Evolutionary conservation across 140 eudicot genomes (phyloP).

Genomic region (Erigeron philadelphicus): DNA sequence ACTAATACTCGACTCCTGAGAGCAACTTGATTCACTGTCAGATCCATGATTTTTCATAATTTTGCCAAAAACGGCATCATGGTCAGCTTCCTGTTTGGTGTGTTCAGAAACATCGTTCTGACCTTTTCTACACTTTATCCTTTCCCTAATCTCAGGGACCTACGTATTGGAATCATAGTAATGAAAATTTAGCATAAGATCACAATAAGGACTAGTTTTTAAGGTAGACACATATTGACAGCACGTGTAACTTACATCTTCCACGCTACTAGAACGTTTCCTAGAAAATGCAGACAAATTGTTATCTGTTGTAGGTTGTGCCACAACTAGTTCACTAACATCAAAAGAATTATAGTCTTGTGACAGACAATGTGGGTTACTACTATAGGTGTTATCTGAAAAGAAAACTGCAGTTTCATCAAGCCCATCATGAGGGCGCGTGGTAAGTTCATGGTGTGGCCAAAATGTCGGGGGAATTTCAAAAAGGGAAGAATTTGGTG

Average conservation of each 20-base stretch:
- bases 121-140: constrained; percentile 37
- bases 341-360: constrained; percentile 26
- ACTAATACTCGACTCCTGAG: constrained; percentile 28
- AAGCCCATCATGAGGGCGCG: constrained; percentile 4
- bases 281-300: constrained; percentile 31
- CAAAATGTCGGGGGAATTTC: constrained; percentile 25
- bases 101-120: constrained; percentile 20
- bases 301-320: constrained; percentile 19
- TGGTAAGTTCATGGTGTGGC: constrained; percentile 30
- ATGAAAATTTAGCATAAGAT: constrained; percentile 2
- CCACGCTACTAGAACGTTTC: constrained; percentile 46
- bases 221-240: constrained; percentile 3
- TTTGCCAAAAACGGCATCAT: constrained; percentile 23
- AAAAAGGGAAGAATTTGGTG: constrained; percentile 16
- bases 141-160: constrained; percentile 48
- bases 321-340: constrained; percentile 15
- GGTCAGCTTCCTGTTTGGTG: constrained; percentile 27
- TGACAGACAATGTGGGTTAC: constrained; percentile 33
- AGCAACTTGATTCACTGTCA: constrained; percentile 47
- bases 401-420: constrained; percentile 27
- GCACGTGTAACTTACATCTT: constrained; percentile 42
- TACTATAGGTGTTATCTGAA: constrained; percentile 24
- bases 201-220: background rate
- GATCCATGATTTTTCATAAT: constrained; percentile 25
- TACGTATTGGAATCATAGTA: constrained; percentile 13